A percentile compares a stretch with the other conserved stretches of the same genome.
phyloP scores from a whole-genome alignment of 1,284 basidiomycete genomes.

The Ustilago sp. region DNA sequence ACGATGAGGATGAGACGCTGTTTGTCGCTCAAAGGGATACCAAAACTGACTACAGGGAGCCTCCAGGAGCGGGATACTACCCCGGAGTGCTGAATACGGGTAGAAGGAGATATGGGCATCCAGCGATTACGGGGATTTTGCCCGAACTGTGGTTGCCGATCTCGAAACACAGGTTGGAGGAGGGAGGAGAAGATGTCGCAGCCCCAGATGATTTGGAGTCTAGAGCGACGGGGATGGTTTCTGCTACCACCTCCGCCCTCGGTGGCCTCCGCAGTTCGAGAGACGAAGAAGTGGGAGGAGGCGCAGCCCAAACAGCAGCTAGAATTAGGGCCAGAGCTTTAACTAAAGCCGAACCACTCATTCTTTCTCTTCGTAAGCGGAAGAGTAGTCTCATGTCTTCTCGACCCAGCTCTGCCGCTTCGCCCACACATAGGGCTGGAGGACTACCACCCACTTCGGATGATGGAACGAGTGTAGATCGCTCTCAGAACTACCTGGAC shows the following conservation, averaged over 20 bases:
- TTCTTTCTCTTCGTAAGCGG: constrained; percentile 49
- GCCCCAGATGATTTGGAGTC: constrained; percentile 36
- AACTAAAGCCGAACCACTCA: constrained; percentile 46
- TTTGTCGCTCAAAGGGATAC: constrained; percentile 77
- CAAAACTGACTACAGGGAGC: constrained; percentile 64
- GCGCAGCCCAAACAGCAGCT: constrained; percentile 10
- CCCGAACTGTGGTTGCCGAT: constrained; percentile 65
- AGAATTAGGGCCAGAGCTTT: constrained; percentile 22
- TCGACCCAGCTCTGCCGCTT: constrained; percentile 10
- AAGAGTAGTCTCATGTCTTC: constrained; percentile 34
- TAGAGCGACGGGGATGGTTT: constrained; percentile 16
- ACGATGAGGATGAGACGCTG: constrained; percentile 87
- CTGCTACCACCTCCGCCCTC: constrained; percentile 26
- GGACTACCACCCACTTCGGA: not conserved
- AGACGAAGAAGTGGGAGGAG: not conserved
- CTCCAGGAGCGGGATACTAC: constrained; percentile 58
- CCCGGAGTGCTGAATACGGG: constrained; percentile 60
- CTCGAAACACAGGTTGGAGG: constrained; percentile 21
- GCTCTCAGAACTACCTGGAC: not conserved
- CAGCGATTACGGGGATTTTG: constrained; percentile 61
- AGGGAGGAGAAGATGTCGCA: constrained; percentile 32
- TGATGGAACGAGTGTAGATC: constrained; percentile 8
- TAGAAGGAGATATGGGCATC: constrained; percentile 61
- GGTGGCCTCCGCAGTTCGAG: constrained; percentile 10
- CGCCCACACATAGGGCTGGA: not conserved